Conservation (phyloP, 2,329 filamentous ascomycete species). For the Penicillium sumatraense region DNA sequence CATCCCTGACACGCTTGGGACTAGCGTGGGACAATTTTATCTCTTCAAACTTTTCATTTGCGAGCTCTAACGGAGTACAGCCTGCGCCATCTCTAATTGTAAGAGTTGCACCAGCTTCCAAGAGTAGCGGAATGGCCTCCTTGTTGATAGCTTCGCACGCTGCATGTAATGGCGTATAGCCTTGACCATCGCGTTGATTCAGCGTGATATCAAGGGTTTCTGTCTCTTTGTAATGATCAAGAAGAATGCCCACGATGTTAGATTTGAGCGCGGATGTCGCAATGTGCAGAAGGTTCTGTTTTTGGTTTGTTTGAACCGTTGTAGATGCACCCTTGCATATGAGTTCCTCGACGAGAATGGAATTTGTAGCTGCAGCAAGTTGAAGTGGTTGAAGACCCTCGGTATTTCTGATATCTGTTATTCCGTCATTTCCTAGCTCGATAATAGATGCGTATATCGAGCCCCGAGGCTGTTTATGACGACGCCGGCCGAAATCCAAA, state of each 20-base stretch:
- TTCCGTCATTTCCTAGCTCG: background rate
- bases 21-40: background rate
- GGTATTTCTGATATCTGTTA: background rate
- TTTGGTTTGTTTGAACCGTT: background rate
- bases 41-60: background rate
- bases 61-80: background rate
- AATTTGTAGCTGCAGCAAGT: background rate
- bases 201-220: background rate
- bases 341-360: background rate
- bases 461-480: background rate
- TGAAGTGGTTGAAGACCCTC: background rate
- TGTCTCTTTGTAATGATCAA: background rate
- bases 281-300: slow-evolving; percentile 3
- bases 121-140: background rate
- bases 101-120: background rate
- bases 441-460: background rate
- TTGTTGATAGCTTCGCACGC: background rate
- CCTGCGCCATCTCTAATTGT: background rate
- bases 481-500: background rate
- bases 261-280: background rate
- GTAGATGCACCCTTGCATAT: background rate
- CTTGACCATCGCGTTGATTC: background rate
- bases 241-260: background rate
- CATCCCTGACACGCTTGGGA: background rate
- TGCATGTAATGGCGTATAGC: slow-evolving; percentile 1